phyloP scores from a whole-genome alignment of 176 grass and related monocot species.

The Triticum dicoccoides region DNA sequence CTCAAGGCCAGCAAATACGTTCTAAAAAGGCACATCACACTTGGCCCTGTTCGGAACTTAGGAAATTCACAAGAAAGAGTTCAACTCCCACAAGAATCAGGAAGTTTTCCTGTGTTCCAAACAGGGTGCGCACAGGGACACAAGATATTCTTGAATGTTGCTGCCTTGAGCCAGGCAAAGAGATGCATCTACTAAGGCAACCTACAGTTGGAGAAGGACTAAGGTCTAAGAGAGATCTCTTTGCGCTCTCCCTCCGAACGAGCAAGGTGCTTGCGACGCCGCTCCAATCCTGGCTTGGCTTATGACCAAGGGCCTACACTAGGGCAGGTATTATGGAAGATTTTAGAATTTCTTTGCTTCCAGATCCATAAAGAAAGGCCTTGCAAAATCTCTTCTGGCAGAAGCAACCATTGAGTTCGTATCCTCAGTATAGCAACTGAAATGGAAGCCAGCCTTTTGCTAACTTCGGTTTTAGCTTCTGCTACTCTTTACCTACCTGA shows the following conservation, averaged over 20 bases:
- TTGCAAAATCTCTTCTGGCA: too few relatives aligned
- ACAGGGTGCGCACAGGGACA: neutral
- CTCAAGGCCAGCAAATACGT: neutral
- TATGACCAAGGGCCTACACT: neutral
- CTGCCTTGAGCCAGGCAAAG: neutral
- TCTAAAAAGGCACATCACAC: neutral
- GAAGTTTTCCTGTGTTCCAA: neutral
- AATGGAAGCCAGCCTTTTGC: too few relatives aligned
- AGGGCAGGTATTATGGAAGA: too few relatives aligned
- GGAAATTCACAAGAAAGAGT: neutral
- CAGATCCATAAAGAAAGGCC: too few relatives aligned
- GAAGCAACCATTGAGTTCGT: too few relatives aligned
- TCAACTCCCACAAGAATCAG: neutral
- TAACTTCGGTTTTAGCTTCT: neutral
- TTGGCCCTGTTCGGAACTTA: neutral
- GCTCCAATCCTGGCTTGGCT: neutral
- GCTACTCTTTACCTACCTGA: neutral
- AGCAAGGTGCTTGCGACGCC: neutral
- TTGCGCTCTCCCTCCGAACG: neutral
- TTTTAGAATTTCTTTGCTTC: neutral
- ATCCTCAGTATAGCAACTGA: too few relatives aligned
- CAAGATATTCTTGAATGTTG: neutral
- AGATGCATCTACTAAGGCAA: neutral
- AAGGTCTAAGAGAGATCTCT: neutral
- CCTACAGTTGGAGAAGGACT: neutral